A percentile compares a stretch with the other conserved stretches of the same genome.
Conservation (phyloP, 768 basidiomycete genomes). For the Daedalea quercina region DNA sequence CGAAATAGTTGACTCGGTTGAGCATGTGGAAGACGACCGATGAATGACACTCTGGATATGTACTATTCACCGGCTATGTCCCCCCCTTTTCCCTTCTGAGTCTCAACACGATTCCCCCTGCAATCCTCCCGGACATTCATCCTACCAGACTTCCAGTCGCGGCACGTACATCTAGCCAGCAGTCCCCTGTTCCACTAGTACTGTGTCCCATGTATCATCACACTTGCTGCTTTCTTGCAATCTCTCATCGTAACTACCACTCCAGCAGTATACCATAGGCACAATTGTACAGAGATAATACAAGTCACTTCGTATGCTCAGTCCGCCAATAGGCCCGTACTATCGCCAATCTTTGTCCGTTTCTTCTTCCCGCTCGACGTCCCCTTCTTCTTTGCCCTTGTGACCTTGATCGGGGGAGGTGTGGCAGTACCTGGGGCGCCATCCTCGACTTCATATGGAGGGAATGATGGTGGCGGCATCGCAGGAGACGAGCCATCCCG, state of each 20-base stretch:
- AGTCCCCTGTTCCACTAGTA: conserved; percentile 9
- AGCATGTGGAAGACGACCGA: conserved; percentile 78
- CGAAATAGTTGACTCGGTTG: conserved; percentile 90
- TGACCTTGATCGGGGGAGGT: conserved; percentile 71
- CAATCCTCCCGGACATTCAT: conserved; percentile 4
- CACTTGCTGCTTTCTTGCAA: conserved; percentile 8
- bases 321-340: conserved; percentile 2
- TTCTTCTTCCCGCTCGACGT: conserved; percentile 60
- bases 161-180: conserved; percentile 16
- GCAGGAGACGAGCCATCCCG: conserved; percentile 21
- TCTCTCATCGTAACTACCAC: conserved; percentile 7
- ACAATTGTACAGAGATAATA: conserved; percentile 16
- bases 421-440: conserved; percentile 45
- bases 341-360: conserved; percentile 35
- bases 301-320: conserved; percentile 12
- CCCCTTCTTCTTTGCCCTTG: conserved; percentile 60
- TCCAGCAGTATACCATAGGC: conserved; percentile 23
- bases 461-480: conserved; percentile 34
- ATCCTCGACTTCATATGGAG: conserved; percentile 48
- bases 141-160: not conserved
- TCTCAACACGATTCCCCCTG: not conserved
- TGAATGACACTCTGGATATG: conserved; percentile 18
- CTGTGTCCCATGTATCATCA: conserved; percentile 12
- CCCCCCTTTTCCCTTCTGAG: not conserved
- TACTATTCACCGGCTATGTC: not conserved